A percentile compares a stretch with the other conserved stretches of the same genome.
phyloP scores from a whole-genome alignment of 768 basidiomycete genomes.

The Crepidotus variabilis region DNA sequence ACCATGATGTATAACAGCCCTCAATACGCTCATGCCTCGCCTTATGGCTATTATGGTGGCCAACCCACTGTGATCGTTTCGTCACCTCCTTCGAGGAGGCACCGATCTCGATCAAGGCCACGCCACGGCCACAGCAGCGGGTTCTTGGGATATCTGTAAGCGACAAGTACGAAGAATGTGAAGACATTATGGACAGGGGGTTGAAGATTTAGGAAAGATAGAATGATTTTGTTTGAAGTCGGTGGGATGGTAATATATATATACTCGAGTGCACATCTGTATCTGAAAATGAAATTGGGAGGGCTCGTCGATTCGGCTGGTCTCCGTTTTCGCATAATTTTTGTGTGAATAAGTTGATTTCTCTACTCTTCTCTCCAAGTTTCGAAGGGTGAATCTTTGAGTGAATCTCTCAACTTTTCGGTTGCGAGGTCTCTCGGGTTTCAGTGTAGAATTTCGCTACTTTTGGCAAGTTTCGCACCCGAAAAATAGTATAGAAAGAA shows the following conservation, averaged over 20 bases:
- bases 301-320: conserved; percentile 6
- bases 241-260: not conserved
- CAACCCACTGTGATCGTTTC: conserved; percentile 18
- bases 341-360: not conserved
- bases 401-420: too few species aligned
- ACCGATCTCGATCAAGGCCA: conserved; percentile 10
- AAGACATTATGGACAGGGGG: conserved; percentile 3
- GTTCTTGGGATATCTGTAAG: conserved; percentile 21
- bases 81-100: conserved; percentile 10
- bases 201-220: conserved; percentile 5
- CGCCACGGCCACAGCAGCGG: conserved; percentile 14
- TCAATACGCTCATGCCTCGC: conserved; percentile 9
- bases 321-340: conserved; percentile 3
- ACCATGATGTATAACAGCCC: conserved; percentile 11
- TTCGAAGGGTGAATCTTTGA: too few species aligned
- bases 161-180: conserved; percentile 5
- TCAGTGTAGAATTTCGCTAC: too few species aligned
- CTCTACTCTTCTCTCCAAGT: not conserved
- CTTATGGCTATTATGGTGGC: conserved; percentile 9
- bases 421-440: too few species aligned
- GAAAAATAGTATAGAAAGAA: not conserved
- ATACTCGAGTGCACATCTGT: conserved; percentile 1
- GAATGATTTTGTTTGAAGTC: conserved; percentile 3
- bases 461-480: too few species aligned
- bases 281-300: conserved; percentile 8